Evolutionary conservation across 305 asterid genomes (phyloP), one percentile per base, ranked within the genome.

Genomic region (Fraxinus ornus): DNA sequence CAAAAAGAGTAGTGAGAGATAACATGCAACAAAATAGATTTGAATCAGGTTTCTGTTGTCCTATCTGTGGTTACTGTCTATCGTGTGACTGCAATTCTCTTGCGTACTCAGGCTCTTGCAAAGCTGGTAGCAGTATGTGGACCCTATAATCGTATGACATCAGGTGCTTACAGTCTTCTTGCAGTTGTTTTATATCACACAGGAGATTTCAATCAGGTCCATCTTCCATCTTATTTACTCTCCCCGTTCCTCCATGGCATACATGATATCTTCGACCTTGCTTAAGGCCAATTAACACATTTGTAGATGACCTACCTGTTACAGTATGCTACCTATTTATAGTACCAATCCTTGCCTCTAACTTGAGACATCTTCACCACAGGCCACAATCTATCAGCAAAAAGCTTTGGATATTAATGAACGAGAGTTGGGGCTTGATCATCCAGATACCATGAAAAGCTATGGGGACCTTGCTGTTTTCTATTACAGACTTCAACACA

Each of bases 381-480:
- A 96, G 99, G 99, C 99, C 75, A 96, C 98, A 70, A 94, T 96
- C 87, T 96, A 96, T 86, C 99, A 96, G 93, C 99, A 96, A 88
- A 96, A 96, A 80, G 99, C 99, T 80, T 91, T 96, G 91, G 99
- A 96, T 83, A 96, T 96, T 84, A 96, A 96, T 86, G 99, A 96
- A 82, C 90, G 98, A 84, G 98, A 96, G 87, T 87, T 96, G 80
- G 99, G 99, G 77, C 97, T 96, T 80, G 99, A 96, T 88, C 99
- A 96, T 89, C 99, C 99, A 32, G 99, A 95, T 88, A 95, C 99
- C 81, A 95, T 95, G 98, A 95, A 95, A 87, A 94, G 98, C 86
- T 96, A 96, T 82, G 99, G 99, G 79, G 99, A 96, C 88, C 99
- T 96, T 88, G 99, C 99, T 86, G 99, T 96, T 79, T 96, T 96